Percentiles rank a stretch among this genome's conserved stretches.
Evolutionary conservation across 805 yeast genomes (phyloP).

Genomic region (Suhomyces kilbournensis): DNA sequence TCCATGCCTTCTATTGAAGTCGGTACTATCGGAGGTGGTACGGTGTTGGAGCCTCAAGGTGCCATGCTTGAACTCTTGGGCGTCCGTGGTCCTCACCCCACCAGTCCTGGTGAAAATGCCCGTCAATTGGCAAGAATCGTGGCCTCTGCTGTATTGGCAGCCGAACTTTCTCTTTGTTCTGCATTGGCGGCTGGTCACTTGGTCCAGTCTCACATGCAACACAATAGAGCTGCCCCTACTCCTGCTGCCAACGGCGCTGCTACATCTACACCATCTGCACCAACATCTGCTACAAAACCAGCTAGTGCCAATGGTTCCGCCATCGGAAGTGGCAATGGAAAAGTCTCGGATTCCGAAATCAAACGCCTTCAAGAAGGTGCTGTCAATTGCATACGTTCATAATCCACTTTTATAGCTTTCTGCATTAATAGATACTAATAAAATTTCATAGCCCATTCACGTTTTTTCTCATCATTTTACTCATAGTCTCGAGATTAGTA

Average conservation of each 20-base stretch:
- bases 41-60: conserved; percentile 94
- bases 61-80: conserved; percentile 94
- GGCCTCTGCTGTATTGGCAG: conserved; percentile 94
- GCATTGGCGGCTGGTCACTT: conserved; percentile 98
- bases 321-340: conserved; percentile 2
- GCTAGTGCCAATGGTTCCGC: neutral
- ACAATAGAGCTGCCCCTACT: conserved; percentile 69
- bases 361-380: conserved; percentile 66
- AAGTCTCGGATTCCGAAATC: conserved; percentile 16
- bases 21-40: conserved; percentile 99
- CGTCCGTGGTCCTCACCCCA: conserved; percentile 92
- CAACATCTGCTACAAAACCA: neutral
- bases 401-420: conserved; percentile 8
- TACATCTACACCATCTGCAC: conserved; percentile 12
- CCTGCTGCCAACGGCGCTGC: conserved; percentile 24
- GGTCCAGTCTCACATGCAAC: conserved; percentile 96
- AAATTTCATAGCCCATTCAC: neutral
- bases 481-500: neutral
- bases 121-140: conserved; percentile 88
- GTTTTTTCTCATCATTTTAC: conserved; percentile 1
- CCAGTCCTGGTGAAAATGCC: conserved; percentile 91
- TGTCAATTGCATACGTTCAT: conserved; percentile 69
- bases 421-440: conserved; percentile 3
- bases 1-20: conserved; percentile 99
- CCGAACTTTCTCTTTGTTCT: conserved; percentile 89